phyloP scores from a whole-genome alignment of 139 green algal genomes.

The Volvox reticuliferus region DNA sequence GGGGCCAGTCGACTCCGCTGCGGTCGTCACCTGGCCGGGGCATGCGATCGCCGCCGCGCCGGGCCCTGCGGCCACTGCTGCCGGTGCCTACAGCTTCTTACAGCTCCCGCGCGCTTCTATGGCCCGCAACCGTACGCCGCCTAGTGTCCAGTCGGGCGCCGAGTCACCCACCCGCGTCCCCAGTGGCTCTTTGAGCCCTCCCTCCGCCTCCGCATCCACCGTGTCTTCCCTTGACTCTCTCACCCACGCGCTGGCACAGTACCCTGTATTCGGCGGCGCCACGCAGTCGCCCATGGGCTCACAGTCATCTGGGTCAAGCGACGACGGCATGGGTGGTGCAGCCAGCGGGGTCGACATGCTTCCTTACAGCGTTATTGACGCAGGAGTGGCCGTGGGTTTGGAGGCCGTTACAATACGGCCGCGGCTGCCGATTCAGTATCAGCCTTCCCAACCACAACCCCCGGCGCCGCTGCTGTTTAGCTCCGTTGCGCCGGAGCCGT shows the following conservation, averaged over 20 bases:
- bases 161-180: conserved; percentile 3
- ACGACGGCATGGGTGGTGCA: neutral
- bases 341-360: neutral
- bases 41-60: neutral
- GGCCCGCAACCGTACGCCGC: neutral
- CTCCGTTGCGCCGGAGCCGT: neutral
- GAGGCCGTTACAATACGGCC: no score
- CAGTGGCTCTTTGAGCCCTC: neutral
- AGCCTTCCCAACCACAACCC: neutral
- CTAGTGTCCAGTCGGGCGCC: neutral
- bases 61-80: neutral
- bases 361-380: neutral
- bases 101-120: conserved; percentile 10
- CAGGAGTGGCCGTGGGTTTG: neutral
- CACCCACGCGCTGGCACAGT: neutral
- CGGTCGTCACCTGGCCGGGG: neutral
- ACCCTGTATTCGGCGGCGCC: conserved; percentile 16
- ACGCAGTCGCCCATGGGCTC: conserved; percentile 17
- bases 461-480: neutral
- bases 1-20: neutral
- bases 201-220: neutral
- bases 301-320: neutral
- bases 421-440: conserved; percentile 26
- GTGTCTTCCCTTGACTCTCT: conserved; percentile 9
- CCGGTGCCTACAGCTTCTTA: conserved; percentile 36